Conservation (phyloP, 2,329 filamentous ascomycete genomes). For the Mycosphaerelloides madeirae region DNA sequence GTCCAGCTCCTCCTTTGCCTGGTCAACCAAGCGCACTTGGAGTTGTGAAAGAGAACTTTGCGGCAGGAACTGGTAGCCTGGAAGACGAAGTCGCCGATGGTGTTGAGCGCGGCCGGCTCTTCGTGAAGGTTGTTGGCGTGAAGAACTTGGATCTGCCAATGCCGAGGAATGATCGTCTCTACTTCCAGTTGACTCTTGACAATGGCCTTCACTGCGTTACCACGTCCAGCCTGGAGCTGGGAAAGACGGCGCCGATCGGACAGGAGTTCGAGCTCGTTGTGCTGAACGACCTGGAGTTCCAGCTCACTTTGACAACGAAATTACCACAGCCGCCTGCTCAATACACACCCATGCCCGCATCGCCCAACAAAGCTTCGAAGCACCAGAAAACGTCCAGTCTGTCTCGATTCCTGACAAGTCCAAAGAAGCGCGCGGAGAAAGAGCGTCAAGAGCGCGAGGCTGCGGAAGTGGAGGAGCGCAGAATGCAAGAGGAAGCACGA, state of each 20-base stretch:
- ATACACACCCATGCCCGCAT: slow-evolving; percentile 41
- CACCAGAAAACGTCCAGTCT: slow-evolving; percentile 79
- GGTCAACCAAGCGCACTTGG: slow-evolving; percentile 71
- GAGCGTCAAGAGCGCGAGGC: slow-evolving; percentile 81
- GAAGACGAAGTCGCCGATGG: slow-evolving; percentile 61
- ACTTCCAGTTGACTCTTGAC: slow-evolving; percentile 95
- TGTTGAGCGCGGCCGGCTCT: slow-evolving; percentile 81
- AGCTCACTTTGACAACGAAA: slow-evolving; percentile 93
- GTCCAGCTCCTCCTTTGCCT: slow-evolving; percentile 74
- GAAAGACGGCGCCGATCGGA: slow-evolving; percentile 86
- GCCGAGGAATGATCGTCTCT: slow-evolving; percentile 82
- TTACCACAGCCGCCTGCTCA: slow-evolving; percentile 55
- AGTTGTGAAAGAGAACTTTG: slow-evolving; percentile 65
- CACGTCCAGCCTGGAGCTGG: slow-evolving; percentile 89
- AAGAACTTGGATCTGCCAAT: slow-evolving; percentile 91
- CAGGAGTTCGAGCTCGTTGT: slow-evolving; percentile 98
- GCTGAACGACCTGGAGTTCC: slow-evolving; percentile 96
- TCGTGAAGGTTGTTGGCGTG: slow-evolving; percentile 97
- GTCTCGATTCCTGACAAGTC: slow-evolving; percentile 86
- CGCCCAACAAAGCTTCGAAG: slow-evolving; percentile 61
- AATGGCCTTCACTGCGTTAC: slow-evolving; percentile 98
- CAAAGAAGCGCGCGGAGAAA: slow-evolving; percentile 93
- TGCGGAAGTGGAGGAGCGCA: slow-evolving; percentile 56
- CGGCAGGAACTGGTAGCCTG: slow-evolving; percentile 43
- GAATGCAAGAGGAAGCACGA: slow-evolving; percentile 38